phyloP scores from a whole-genome alignment of 139 green algal genomes.

The Micromonas commoda region DNA sequence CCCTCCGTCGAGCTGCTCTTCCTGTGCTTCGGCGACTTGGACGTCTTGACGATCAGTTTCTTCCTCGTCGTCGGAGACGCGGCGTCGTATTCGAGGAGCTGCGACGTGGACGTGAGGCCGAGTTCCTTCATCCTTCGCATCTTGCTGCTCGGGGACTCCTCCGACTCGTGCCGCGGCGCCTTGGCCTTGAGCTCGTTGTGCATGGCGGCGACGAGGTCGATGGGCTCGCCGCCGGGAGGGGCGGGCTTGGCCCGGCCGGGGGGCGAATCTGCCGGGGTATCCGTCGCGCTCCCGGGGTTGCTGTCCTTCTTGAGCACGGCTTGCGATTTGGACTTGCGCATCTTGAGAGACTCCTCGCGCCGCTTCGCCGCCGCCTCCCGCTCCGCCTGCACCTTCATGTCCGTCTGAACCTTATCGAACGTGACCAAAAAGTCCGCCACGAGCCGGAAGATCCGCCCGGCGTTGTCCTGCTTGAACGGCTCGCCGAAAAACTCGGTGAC shows the following conservation, averaged over 20 bases:
- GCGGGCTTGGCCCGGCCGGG: neutral
- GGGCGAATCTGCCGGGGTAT: too few relatives aligned
- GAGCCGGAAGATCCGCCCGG: conserved; percentile 40
- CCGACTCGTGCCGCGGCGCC: neutral
- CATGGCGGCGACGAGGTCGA: neutral
- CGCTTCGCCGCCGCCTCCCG: neutral
- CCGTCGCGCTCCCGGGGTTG: neutral
- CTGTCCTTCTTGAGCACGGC: neutral
- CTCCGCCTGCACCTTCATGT: conserved; percentile 37
- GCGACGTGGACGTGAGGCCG: neutral
- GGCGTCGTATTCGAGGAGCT: neutral
- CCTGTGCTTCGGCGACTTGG: too few relatives aligned
- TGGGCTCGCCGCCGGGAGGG: too few relatives aligned
- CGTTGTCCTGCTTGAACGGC: conserved; percentile 41
- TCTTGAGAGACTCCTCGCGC: neutral
- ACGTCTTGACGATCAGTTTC: neutral
- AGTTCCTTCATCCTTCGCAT: neutral
- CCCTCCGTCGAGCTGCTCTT: too few relatives aligned
- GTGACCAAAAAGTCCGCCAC: conserved; percentile 55
- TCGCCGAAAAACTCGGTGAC: conserved; percentile 56
- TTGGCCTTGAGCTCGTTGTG: neutral
- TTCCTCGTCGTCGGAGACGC: neutral
- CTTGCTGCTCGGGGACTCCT: neutral
- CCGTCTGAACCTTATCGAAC: conserved; percentile 45
- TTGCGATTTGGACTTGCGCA: neutral